Conservation (phyloP, 164 flowering plant genomes). For the Vitis labrusca region DNA sequence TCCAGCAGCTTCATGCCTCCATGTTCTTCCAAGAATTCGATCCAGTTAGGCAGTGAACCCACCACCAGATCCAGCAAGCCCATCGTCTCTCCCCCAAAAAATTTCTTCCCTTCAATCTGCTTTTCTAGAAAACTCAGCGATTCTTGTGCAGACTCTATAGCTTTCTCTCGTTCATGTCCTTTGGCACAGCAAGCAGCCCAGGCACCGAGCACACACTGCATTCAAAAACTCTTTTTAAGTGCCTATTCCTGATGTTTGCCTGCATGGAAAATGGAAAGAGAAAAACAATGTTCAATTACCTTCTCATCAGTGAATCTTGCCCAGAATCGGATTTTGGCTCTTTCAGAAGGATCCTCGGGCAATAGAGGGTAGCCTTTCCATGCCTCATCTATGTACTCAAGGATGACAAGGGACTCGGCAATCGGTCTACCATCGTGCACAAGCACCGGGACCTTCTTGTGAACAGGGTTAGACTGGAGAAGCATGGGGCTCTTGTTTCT, state of each 20-base stretch:
- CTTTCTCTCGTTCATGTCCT: slow-evolving; percentile 25
- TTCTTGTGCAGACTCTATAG: slow-evolving; percentile 24
- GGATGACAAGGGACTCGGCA: slow-evolving; percentile 20
- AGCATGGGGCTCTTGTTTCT: slow-evolving; percentile 18
- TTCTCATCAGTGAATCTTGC: slow-evolving; percentile 25
- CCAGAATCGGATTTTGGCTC: slow-evolving; percentile 26
- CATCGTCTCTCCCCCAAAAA: slow-evolving; percentile 26
- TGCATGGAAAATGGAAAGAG: not conserved
- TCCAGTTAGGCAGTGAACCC: slow-evolving; percentile 29
- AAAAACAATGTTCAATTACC: slow-evolving; percentile 3
- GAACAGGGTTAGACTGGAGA: slow-evolving; percentile 18
- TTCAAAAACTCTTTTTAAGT: not conserved
- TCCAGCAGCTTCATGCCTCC: slow-evolving; percentile 29
- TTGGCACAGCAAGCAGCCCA: slow-evolving; percentile 5
- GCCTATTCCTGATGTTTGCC: too few species aligned
- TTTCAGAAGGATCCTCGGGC: slow-evolving; percentile 20
- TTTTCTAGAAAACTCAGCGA: slow-evolving; percentile 21
- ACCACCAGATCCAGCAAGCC: slow-evolving; percentile 26
- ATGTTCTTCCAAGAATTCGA: slow-evolving; percentile 27
- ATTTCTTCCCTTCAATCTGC: slow-evolving; percentile 30
- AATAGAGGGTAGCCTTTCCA: slow-evolving; percentile 22
- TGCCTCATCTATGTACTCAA: slow-evolving; percentile 27
- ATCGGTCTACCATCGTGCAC: slow-evolving; percentile 10
- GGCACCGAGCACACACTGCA: not conserved
- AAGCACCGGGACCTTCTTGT: slow-evolving; percentile 21